Conservation (phyloP, 495 filamentous ascomycete species). For the Hypoxylon crocopeplum region DNA sequence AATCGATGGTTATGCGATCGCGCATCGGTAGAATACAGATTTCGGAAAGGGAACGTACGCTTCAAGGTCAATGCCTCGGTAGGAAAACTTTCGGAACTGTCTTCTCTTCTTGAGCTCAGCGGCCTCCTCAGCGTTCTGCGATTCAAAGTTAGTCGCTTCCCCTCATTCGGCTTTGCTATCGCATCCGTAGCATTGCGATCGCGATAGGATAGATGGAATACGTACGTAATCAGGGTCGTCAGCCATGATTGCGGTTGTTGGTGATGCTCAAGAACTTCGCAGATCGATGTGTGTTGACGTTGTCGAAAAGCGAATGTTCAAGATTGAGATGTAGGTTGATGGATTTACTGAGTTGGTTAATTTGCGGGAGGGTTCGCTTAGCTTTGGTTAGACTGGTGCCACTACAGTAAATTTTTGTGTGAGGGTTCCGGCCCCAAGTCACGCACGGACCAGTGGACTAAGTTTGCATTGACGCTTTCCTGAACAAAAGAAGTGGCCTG, state of each 20-base stretch:
- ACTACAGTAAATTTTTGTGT: conserved; percentile 37
- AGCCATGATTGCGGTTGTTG: conserved; percentile 80
- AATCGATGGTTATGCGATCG: not conserved
- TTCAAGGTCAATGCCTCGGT: conserved; percentile 98
- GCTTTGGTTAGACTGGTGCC: conserved; percentile 12
- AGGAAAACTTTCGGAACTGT: conserved; percentile 99
- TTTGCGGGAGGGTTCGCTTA: conserved; percentile 35
- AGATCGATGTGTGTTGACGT: conserved; percentile 29
- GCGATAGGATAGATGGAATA: conserved; percentile 34
- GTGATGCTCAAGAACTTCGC: conserved; percentile 29
- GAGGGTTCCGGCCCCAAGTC: conserved; percentile 34
- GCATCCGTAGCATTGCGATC: not conserved
- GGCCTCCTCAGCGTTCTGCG: conserved; percentile 90
- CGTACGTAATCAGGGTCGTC: conserved; percentile 83
- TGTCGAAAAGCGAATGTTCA: conserved; percentile 33
- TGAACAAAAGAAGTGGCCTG: not conserved
- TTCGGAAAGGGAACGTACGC: conserved; percentile 68
- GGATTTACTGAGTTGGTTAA: conserved; percentile 18
- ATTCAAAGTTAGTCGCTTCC: conserved; percentile 21
- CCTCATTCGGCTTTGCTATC: conserved; percentile 1
- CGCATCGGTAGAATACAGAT: not conserved
- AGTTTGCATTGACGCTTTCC: no score
- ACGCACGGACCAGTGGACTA: conserved; percentile 13
- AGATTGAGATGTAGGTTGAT: conserved; percentile 33
- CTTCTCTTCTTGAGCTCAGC: conserved; percentile 99